Conservation (phyloP, 2,329 filamentous ascomycete genomes). For the Diplodia sapinea region DNA sequence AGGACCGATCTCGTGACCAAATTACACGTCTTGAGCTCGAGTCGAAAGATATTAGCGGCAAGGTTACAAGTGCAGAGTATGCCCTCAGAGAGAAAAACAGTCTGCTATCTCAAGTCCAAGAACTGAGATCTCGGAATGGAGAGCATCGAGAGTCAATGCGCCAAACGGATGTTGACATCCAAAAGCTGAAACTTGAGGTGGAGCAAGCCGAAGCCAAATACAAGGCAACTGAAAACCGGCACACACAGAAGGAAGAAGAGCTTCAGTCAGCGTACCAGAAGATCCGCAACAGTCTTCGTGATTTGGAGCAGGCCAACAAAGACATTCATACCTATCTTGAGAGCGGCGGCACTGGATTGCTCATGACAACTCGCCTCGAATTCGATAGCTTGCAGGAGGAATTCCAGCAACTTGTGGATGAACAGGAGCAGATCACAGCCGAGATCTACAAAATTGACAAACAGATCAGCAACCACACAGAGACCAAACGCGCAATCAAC, state of each 20-base stretch:
- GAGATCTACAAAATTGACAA: slow-evolving; percentile 79
- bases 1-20: slow-evolving; percentile 71
- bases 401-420: slow-evolving; percentile 68
- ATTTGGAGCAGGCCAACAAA: slow-evolving; percentile 74
- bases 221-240: slow-evolving; percentile 75
- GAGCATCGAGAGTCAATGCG: slow-evolving; percentile 74
- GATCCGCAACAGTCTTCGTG: slow-evolving; percentile 75
- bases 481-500: slow-evolving; percentile 82
- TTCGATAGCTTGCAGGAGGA: slow-evolving; percentile 71
- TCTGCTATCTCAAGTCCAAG: slow-evolving; percentile 73
- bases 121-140: slow-evolving; percentile 70
- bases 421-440: slow-evolving; percentile 69
- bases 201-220: slow-evolving; percentile 75
- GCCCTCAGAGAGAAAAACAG: slow-evolving; percentile 82
- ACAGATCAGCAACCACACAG: slow-evolving; percentile 77
- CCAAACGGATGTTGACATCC: slow-evolving; percentile 73
- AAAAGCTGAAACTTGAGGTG: slow-evolving; percentile 75
- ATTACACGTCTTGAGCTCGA: slow-evolving; percentile 77
- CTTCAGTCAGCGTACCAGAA: slow-evolving; percentile 73
- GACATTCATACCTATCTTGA: slow-evolving; percentile 83
- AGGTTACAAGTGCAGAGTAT: slow-evolving; percentile 71
- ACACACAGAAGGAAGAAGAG: slow-evolving; percentile 73
- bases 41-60: slow-evolving; percentile 74
- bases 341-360: slow-evolving; percentile 72
- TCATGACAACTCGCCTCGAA: slow-evolving; percentile 71